A percentile compares a stretch with the other conserved stretches of the same genome.
phyloP scores from a whole-genome alignment of 345 rosid genomes.

The Hibiscus mutabilis region DNA sequence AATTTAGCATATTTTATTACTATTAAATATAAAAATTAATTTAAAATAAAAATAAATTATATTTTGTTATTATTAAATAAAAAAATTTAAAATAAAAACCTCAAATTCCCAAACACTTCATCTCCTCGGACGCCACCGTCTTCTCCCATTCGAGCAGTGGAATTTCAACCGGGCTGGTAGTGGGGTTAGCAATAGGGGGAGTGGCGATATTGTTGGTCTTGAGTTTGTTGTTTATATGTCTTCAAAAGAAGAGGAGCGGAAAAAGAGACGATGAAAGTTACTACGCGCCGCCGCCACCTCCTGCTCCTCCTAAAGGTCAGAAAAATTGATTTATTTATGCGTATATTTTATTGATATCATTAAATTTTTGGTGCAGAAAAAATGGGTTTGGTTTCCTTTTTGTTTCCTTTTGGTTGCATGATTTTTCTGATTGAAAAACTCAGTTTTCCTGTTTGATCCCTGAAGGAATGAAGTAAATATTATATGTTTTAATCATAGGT shows the following conservation, averaged over 20 bases:
- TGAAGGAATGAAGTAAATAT: too few species aligned
- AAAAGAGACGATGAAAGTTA: constrained; percentile 9
- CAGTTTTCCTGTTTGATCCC: too few species aligned
- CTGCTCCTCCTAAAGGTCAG: constrained; percentile 32
- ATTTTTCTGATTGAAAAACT: not conserved
- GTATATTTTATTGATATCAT: not conserved
- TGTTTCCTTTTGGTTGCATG: not conserved
- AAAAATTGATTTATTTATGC: not conserved
- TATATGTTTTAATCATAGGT: too few species aligned
- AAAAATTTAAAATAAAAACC: too few species aligned
- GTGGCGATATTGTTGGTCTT: constrained; percentile 35
- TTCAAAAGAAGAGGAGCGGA: constrained; percentile 45
- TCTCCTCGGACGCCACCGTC: constrained; percentile 28
- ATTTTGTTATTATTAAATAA: too few species aligned
- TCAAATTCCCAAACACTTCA: too few species aligned
- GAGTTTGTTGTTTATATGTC: constrained; percentile 44
- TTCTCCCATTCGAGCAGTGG: constrained; percentile 11
- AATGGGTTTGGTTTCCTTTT: not conserved
- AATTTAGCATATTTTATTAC: too few species aligned
- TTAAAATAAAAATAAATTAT: too few species aligned
- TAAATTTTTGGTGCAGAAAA: not conserved
- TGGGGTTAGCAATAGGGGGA: constrained; percentile 61
- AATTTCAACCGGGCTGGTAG: constrained; percentile 51
- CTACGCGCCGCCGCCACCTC: constrained; percentile 15
- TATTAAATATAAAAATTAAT: too few species aligned